These are phyloP conservation scores for Curvularia sp. DNA, from an alignment of 2,329 filamentous ascomycete species.

Conservation along the genomic window DNA sequence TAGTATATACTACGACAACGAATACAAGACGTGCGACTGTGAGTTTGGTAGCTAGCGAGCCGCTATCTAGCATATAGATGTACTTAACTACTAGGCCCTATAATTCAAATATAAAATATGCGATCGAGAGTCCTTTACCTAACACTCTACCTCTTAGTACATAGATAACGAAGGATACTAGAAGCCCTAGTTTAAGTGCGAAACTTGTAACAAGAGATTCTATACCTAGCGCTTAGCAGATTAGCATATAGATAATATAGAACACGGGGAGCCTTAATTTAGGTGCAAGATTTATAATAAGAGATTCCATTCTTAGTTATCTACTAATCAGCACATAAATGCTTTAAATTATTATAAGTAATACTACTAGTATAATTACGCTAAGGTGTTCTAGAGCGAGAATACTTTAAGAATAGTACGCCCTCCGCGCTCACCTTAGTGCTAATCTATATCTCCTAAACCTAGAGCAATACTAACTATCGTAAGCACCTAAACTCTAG, in stretches of 20 bases:
- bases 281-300: too few relatives aligned
- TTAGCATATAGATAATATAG: slow-evolving; percentile 16
- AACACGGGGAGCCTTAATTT: too few relatives aligned
- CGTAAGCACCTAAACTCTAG: slow-evolving; percentile 59
- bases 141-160: slow-evolving; percentile 10
- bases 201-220: slow-evolving; percentile 7
- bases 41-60: slow-evolving; percentile 16
- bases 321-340: too few relatives aligned
- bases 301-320: too few relatives aligned
- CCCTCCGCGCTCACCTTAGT: neutral
- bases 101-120: slow-evolving; percentile 22
- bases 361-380: neutral
- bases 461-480: neutral
- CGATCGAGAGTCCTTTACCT: slow-evolving; percentile 14
- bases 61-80: slow-evolving; percentile 11
- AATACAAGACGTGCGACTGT: slow-evolving; percentile 23
- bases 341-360: slow-evolving; percentile 19
- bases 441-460: neutral
- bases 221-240: slow-evolving; percentile 3
- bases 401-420: slow-evolving; percentile 16
- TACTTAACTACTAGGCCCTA: slow-evolving; percentile 20
- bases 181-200: slow-evolving; percentile 6
- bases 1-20: neutral
- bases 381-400: neutral
- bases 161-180: slow-evolving; percentile 4